Base-by-base conservation (phyloP, 169 alveolate genomes). In the Miamiensis avidus region DNA sequence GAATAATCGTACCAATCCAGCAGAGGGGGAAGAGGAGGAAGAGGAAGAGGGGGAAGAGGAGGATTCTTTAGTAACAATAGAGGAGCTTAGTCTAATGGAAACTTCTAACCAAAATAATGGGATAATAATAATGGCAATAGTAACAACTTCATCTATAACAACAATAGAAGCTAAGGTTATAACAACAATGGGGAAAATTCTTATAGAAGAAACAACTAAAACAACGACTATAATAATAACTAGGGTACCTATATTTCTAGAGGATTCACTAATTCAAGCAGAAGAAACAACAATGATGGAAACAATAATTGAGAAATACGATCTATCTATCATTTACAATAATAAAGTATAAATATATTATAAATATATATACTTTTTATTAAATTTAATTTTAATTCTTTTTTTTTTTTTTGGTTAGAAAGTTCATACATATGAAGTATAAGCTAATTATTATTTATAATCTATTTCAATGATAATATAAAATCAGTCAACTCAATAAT, bases 41-140 rank as follows among this genome's bases (percentile, higher is more conserved):
- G 69, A 49, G 69, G 69, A 49, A 49, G 69, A 49, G 69, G 69
- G 69, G 69, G 69, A 49, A 49, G 69, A 49, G 69, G 69, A 49
- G 69, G 69, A 49, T 49, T 11, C 20, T 11, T 4, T 49, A 49
- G 69, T 11, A 20, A 20, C 4, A 49, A 49, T 49, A 49, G 69
- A 49, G 69, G 69, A 20, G 69, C 26, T 11, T 49, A 49, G 26
- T 49, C 4, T 11, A 20, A 20, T 11, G 69, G 69, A 49, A 20
- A 4, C 69, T 4, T 4, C 20, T 11, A 20, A 49, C 26, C 26
- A 49, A 11, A 11, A 11, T 49, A 49, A 4, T 4, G 69, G 20
- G 20, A 49, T 49, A 20, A 20, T 11, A 49, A 49, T 49, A 20
- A 49, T 11, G 69, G 69, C 4, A 20, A 49, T 11, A 20, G 4